Evolutionary conservation across 139 green algal species (phyloP).

Genomic region (Volvox africanus): DNA sequence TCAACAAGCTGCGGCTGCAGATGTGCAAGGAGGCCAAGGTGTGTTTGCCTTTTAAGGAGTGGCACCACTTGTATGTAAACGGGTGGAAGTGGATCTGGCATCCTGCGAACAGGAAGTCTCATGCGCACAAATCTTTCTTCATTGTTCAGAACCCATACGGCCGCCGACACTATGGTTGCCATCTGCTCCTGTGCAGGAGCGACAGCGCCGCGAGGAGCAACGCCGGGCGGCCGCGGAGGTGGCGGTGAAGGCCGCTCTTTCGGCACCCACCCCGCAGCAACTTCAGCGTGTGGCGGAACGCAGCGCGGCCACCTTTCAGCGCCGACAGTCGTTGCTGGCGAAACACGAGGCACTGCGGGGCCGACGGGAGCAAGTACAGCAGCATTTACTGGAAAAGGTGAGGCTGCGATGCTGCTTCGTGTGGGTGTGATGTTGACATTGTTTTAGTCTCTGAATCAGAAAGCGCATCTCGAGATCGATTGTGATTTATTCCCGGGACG

Average conservation of each 20-base stretch:
- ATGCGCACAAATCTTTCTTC: too few relatives aligned
- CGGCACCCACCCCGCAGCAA: conserved; percentile 35
- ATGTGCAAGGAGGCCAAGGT: conserved; percentile 45
- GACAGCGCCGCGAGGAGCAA: conserved; percentile 33
- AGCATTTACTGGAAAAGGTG: conserved; percentile 53
- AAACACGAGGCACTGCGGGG: neutral
- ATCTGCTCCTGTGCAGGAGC: conserved; percentile 31
- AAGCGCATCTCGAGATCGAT: too few relatives aligned
- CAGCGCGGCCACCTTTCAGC: conserved; percentile 33
- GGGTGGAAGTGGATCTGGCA: too few relatives aligned
- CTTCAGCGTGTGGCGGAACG: conserved; percentile 30
- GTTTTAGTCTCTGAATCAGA: neutral
- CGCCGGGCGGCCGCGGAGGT: conserved; percentile 24
- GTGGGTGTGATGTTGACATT: too few relatives aligned
- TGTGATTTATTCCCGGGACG: too few relatives aligned
- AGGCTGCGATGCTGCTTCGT: neutral
- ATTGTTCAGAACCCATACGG: too few relatives aligned
- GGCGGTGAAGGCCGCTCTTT: conserved; percentile 11
- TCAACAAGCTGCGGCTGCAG: conserved; percentile 19
- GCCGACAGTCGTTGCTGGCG: conserved; percentile 34
- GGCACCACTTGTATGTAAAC: too few relatives aligned
- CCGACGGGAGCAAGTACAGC: conserved; percentile 34
- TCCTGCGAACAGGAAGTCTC: too few relatives aligned
- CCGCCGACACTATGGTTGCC: too few relatives aligned
- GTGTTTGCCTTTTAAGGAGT: neutral